Conservation (phyloP, 768 basidiomycete species). For the Naematelia aurantialba region DNA sequence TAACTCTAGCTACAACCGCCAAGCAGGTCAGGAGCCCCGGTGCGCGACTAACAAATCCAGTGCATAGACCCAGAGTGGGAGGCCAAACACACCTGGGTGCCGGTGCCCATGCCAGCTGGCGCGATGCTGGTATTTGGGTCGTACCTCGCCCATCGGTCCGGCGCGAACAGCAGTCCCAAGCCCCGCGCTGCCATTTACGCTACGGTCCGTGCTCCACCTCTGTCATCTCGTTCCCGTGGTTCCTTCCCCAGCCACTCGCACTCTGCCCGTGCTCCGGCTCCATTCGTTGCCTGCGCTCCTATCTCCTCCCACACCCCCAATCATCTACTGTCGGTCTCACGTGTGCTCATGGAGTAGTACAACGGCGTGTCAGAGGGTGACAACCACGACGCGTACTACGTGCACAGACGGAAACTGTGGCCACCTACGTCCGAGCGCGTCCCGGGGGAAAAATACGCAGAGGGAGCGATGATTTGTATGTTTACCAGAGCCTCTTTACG, state of each 20-base stretch:
- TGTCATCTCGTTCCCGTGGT: too few species aligned
- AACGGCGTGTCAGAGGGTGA: conserved; percentile 16
- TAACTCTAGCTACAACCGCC: too few species aligned
- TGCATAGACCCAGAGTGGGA: conserved; percentile 10
- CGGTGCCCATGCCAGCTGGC: conserved; percentile 13
- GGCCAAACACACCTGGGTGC: conserved; percentile 7
- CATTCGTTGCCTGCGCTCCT: too few species aligned
- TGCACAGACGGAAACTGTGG: conserved; percentile 13
- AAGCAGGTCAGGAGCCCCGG: too few species aligned
- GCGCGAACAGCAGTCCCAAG: conserved; percentile 19
- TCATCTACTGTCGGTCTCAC: neutral
- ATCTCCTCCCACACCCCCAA: too few species aligned
- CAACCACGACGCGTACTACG: conserved; percentile 17
- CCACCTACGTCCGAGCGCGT: conserved; percentile 13
- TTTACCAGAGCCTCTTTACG: too few species aligned
- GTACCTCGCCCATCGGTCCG: conserved; percentile 33
- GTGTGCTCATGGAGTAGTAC: conserved; percentile 4
- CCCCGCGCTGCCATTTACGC: conserved; percentile 29
- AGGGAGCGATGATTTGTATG: conserved; percentile 15
- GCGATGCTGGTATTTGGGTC: conserved; percentile 25
- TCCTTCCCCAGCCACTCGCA: too few species aligned
- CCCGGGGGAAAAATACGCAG: conserved; percentile 13
- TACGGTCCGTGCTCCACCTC: conserved; percentile 7
- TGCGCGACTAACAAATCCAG: conserved; percentile 23
- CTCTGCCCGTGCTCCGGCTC: too few species aligned